A percentile compares a stretch with the other conserved stretches of the same genome.
Evolutionary conservation across 345 rosid species (phyloP).

Genomic region (Pelargonium nanum): DNA sequence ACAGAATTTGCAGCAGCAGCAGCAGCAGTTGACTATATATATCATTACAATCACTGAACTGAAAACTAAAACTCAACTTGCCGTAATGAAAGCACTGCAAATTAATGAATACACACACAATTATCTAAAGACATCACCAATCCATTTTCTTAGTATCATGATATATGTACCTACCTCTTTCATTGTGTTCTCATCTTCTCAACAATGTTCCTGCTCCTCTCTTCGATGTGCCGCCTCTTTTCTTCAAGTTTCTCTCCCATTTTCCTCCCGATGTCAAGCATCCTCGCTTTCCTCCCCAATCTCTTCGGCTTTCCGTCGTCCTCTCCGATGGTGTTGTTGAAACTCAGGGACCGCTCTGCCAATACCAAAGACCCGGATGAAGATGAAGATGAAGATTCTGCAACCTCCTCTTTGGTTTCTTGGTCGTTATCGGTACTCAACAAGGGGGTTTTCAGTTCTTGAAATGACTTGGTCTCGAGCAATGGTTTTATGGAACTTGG

Average conservation of each 20-base stretch:
- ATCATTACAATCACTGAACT: background rate
- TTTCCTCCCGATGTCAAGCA: constrained; percentile 76
- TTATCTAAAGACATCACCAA: background rate
- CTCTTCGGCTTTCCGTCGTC: constrained; percentile 48
- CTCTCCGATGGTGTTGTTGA: constrained; percentile 22
- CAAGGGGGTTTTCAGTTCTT: constrained; percentile 49
- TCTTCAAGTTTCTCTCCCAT: constrained; percentile 90
- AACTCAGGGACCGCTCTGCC: background rate
- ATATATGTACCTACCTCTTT: constrained; percentile 7
- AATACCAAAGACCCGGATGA: background rate
- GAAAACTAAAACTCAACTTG: too few species aligned
- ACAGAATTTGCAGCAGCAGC: background rate
- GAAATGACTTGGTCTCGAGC: constrained; percentile 28
- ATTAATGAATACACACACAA: too few species aligned
- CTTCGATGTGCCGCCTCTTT: constrained; percentile 77
- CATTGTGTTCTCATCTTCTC: constrained; percentile 77
- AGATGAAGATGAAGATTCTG: constrained; percentile 20
- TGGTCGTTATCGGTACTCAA: constrained; percentile 25
- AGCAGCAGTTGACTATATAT: background rate
- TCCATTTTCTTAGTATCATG: background rate
- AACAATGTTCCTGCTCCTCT: constrained; percentile 58
- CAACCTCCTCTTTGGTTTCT: constrained; percentile 20
- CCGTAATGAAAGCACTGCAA: background rate
- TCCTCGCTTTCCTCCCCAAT: constrained; percentile 55
- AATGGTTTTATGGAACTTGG: constrained; percentile 11